Evolutionary conservation across 2,329 filamentous ascomycete genomes (phyloP), one percentile per base, ranked within the genome.

Genomic region (Colletotrichum navitas): DNA sequence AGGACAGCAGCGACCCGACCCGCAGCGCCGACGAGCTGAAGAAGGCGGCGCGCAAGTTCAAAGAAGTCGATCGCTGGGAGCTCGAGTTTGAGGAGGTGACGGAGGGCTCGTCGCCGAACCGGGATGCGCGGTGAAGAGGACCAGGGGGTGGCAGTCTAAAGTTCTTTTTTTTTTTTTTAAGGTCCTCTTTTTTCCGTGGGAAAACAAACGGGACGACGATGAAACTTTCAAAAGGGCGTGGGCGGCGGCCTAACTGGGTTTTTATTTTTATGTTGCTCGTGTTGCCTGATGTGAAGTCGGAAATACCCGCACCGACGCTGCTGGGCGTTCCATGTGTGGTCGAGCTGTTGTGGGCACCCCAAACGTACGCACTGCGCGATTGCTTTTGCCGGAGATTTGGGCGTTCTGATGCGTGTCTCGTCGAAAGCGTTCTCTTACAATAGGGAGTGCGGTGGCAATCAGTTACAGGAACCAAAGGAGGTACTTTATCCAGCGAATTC

Each of bases 61-160:
- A 88, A 78, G 90, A 92, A 80, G 91, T 93, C 51, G 91, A 93
- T 78, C 83, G 86, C 80, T 93, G 90, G 90, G 85, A 91, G 80
- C 81, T 93, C 72, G 89, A 90, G 62, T 93, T 88, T 79, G 91
- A 93, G 81, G 89, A 90, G 75, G 85, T 90, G 60, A 85, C 85
- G 29, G 85, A 87, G 78, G 85, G 84, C 72, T 87, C 85, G 69
- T 89, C 88, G 26, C 87, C 88, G 1, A 63, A 63, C 18, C 80
- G 80, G 47, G 83, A 85, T 74, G 87, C 84, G 52, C 83, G 87
- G 68, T 90, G 75, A 81, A 11, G 16, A 24, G 61, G 55, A 39
- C 41, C 41, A 2, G n/a, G 14, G 21, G 10, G 36, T 49, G 18
- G 43, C 43, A n/a, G 43, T 45, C 21, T 29, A 24, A 47, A 24